Conservation (phyloP, 371 early-diverging fungal species). For the Rhizopus delemar region DNA sequence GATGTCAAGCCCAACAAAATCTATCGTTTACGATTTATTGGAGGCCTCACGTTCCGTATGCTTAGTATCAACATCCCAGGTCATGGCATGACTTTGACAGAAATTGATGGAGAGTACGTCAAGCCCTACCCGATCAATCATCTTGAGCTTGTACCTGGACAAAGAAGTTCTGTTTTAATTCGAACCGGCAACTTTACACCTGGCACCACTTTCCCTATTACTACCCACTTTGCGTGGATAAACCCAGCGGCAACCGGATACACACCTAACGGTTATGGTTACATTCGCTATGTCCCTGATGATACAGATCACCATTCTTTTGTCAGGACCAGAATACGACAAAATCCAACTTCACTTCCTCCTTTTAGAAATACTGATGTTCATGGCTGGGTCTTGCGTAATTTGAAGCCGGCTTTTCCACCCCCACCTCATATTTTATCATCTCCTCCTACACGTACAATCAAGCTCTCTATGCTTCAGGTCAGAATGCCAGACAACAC, state of each 20-base stretch:
- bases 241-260: neutral
- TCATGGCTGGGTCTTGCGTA: conserved; percentile 12
- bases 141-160: conserved; percentile 40
- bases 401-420: conserved; percentile 5
- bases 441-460: conserved; percentile 14
- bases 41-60: conserved; percentile 33
- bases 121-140: conserved; percentile 27
- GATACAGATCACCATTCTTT: neutral
- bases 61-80: conserved; percentile 29
- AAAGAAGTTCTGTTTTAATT: conserved; percentile 40
- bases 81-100: conserved; percentile 40
- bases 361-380: neutral
- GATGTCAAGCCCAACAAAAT: conserved; percentile 32
- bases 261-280: conserved; percentile 21
- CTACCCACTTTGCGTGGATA: conserved; percentile 7
- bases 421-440: neutral
- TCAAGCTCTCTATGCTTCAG: conserved; percentile 21
- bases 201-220: conserved; percentile 28
- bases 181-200: conserved; percentile 21
- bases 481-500: conserved; percentile 12
- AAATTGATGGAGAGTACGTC: conserved; percentile 40
- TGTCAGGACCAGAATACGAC: no score
- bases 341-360: conserved; percentile 3
- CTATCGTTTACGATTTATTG: conserved; percentile 42
- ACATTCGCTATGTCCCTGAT: conserved; percentile 12